These are phyloP conservation scores for Penicillium sp. DNA, from an alignment of 2,329 filamentous ascomycete genomes.

Conservation along the genomic window DNA sequence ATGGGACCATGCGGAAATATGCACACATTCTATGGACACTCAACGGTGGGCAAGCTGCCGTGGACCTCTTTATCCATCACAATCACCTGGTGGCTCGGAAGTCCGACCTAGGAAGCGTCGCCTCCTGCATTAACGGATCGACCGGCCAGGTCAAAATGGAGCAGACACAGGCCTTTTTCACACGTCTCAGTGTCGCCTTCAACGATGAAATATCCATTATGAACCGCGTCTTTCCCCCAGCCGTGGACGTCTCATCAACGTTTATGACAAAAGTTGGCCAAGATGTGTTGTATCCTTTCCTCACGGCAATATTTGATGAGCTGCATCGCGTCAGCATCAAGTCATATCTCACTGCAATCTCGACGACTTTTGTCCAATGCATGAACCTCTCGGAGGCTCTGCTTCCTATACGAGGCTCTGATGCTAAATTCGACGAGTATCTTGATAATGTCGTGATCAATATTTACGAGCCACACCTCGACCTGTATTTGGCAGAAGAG, in stretches of 20 bases:
- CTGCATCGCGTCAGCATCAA: slow-evolving; percentile 71
- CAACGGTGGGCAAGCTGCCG: slow-evolving; percentile 73
- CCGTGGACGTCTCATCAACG: slow-evolving; percentile 67
- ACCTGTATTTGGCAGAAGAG: slow-evolving; percentile 89
- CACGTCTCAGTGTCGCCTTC: slow-evolving; percentile 67
- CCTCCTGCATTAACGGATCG: slow-evolving; percentile 74
- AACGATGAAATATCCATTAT: slow-evolving; percentile 82
- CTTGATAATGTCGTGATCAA: slow-evolving; percentile 65
- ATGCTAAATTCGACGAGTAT: slow-evolving; percentile 60
- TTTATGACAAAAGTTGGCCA: slow-evolving; percentile 81
- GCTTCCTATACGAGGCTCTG: slow-evolving; percentile 60
- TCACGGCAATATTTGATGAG: slow-evolving; percentile 82
- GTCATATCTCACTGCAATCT: slow-evolving; percentile 79
- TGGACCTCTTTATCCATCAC: slow-evolving; percentile 85
- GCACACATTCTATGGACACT: slow-evolving; percentile 79
- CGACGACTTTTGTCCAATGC: slow-evolving; percentile 83
- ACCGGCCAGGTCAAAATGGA: slow-evolving; percentile 70
- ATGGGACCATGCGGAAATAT: slow-evolving; percentile 84
- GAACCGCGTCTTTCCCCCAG: slow-evolving; percentile 73
- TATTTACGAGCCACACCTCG: slow-evolving; percentile 89
- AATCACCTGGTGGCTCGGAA: slow-evolving; percentile 77
- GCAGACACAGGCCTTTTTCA: slow-evolving; percentile 79
- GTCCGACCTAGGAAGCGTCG: slow-evolving; percentile 67
- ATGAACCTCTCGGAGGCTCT: slow-evolving; percentile 73
- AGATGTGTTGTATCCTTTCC: slow-evolving; percentile 78